Conservation (phyloP, 129 eudicot genomes). For the Tagetes erecta region DNA sequence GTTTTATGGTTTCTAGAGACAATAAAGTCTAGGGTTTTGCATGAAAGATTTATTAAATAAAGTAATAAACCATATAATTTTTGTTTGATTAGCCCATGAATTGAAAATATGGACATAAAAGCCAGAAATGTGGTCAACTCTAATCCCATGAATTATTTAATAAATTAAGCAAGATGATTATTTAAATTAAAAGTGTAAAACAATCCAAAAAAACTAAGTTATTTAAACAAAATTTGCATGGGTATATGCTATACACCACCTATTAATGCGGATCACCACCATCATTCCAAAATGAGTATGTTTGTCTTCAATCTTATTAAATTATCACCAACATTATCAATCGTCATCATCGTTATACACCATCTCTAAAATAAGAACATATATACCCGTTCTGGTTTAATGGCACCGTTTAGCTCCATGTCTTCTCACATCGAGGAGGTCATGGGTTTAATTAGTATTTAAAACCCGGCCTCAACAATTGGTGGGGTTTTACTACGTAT, state of each 20-base stretch:
- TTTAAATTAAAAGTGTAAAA: neutral
- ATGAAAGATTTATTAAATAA: conserved; percentile 33
- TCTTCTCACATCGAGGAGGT: no score
- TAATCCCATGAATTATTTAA: conserved; percentile 38
- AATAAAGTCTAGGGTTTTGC: conserved; percentile 43
- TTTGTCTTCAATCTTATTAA: conserved; percentile 35
- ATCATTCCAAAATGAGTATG: conserved; percentile 41
- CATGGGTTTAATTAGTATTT: no score
- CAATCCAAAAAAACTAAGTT: conserved; percentile 21
- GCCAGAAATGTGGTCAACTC: conserved; percentile 38
- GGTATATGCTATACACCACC: conserved; percentile 39
- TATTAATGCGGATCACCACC: conserved; percentile 44
- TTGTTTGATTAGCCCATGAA: conserved; percentile 30
- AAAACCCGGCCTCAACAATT: no score
- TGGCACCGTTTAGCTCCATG: no score
- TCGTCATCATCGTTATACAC: no score
- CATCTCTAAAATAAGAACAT: no score
- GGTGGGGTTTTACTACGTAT: no score
- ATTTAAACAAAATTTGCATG: conserved; percentile 26
- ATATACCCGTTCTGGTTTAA: no score
- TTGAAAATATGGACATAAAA: conserved; percentile 27
- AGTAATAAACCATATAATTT: conserved; percentile 21
- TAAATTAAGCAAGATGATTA: neutral
- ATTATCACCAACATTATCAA: conserved; percentile 1
- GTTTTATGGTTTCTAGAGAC: conserved; percentile 35